phyloP scores from a whole-genome alignment of 108 stramenopile species.

The Nitzschia sp. region DNA sequence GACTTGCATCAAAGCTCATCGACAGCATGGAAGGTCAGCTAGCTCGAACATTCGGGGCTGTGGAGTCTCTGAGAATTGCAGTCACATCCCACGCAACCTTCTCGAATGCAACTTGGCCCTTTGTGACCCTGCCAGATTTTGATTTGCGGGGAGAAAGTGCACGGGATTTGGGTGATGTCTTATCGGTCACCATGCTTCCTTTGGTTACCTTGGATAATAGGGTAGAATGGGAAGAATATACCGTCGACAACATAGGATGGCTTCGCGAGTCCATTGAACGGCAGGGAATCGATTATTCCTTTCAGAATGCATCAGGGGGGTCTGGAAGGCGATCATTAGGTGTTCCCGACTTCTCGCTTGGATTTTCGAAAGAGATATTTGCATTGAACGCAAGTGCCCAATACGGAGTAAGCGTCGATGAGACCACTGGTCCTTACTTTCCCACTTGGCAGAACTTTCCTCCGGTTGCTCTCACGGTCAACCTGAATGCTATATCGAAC shows the following conservation, averaged over 20 bases:
- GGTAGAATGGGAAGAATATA: conserved; percentile 29
- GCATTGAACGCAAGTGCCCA: conserved; percentile 8
- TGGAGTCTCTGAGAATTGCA: conserved; percentile 22
- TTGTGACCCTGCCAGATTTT: conserved; percentile 18
- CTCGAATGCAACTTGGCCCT: conserved; percentile 17
- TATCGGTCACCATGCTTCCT: conserved; percentile 25
- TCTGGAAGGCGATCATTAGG: not conserved
- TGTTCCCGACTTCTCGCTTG: not conserved
- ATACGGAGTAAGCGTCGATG: not conserved
- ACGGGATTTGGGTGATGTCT: conserved; percentile 7
- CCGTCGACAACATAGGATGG: conserved; percentile 28
- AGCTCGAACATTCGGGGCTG: not conserved
- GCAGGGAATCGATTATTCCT: not conserved
- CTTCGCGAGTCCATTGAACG: conserved; percentile 1
- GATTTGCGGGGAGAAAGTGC: conserved; percentile 17
- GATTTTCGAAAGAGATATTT: conserved; percentile 15
- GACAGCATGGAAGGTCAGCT: not conserved
- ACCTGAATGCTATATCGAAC: conserved; percentile 22
- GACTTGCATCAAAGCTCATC: not conserved
- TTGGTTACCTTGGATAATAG: conserved; percentile 11
- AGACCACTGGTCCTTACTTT: conserved; percentile 9
- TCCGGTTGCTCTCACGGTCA: conserved; percentile 7
- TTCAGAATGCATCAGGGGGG: not conserved
- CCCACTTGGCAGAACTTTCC: conserved; percentile 43
- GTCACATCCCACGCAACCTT: conserved; percentile 13